Base-by-base conservation (phyloP, 768 basidiomycete species). In the Cystobasidium tubakii region DNA sequence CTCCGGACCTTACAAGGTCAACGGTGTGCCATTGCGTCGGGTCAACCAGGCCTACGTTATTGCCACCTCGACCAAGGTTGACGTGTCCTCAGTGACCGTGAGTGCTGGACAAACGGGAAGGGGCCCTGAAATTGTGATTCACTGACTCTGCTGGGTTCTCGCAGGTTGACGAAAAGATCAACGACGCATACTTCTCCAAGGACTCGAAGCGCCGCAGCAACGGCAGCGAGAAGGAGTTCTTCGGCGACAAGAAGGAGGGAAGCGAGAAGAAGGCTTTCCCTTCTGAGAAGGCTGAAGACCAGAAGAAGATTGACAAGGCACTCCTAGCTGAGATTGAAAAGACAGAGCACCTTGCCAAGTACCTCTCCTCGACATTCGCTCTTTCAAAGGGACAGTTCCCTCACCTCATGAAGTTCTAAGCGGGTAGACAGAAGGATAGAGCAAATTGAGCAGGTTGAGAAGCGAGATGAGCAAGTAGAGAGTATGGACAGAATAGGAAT, bases 11-110 rank as follows among this genome's bases (percentile, higher is more conserved):
- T 97, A 87, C 88, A 95, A 92, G 86, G 82, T 98, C 82, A 99
- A 99, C 83, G 96, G 96, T 82, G 95, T 99, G 57, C 96, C 96
- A 78, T 86, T 99, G 82, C 87, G 94, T 82, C 88, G 96, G 82
- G 93, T 99, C 75, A 95, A 93, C 85, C 95, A 97, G 85, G 92
- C 96, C 70, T 99, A 99, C 82, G 92, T 94, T 76, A 98, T 99
- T 80, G 92, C 95, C 73, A 99, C 96, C 74, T 93, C 93, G 72
- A 97, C 96, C 78, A 92, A 89, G 84, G 83, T 98, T 78, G 90
- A 95, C 77, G 82, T 97, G 73, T 85, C 84, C 31, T 86, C 84
- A 73, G 84, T 90, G 82, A 86, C 86, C 84, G 92, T 92, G 79
- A 76, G 86, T 84, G 29, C n/a, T n/a, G n/a, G n/a, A n/a, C n/a